Base-by-base conservation (phyloP, 257 asterid species). In the Ophiorrhiza pumila region DNA sequence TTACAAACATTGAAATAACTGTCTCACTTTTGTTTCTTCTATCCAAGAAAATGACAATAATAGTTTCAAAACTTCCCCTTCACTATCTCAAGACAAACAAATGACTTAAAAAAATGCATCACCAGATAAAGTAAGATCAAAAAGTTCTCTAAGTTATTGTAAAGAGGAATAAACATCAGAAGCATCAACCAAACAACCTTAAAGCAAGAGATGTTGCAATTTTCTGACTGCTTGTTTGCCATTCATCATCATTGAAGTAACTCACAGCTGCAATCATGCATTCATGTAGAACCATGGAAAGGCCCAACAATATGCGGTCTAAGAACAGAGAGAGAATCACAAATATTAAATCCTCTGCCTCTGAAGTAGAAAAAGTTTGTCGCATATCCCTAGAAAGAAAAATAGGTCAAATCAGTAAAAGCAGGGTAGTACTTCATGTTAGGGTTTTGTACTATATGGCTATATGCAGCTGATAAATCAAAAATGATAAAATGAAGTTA, bases 291-390 rank as follows among this genome's bases (percentile, higher is more conserved):
- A 74, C 39, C 75, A 74, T 74, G n/a, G 86, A 83, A 22, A 95
- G 87, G 79, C 98, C 96, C 34, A 86, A 59, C 70, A 92, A 84
- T 85, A 80, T 84, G 50, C 97, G 96, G 72, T 95, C 99, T 39
- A 95, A 83, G 78, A 87, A 90, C 81, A 92, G 79, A 47, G 81
- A 79, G 69, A 87, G 80, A 43, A 92, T 81, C 71, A 86, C 77
- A 73, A 71, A 79, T 52, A 85, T 78, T 84, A 95, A 76, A 29
- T 95, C 97, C 83, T 87, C 96, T 75, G 85, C 94, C 77, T 95
- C 97, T 77, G 72, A 71, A 42, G 87, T 71, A 46, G 97, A 80
- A 70, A 89, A 74, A 65, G 84, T 70, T 69, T 58, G 47, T 81
- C 62, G 75, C 22, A 41, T 68, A 78, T 75, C 79, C 88, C 99